Evolutionary conservation across 768 basidiomycete genomes (phyloP).

Genomic region (Podaxis sp.): DNA sequence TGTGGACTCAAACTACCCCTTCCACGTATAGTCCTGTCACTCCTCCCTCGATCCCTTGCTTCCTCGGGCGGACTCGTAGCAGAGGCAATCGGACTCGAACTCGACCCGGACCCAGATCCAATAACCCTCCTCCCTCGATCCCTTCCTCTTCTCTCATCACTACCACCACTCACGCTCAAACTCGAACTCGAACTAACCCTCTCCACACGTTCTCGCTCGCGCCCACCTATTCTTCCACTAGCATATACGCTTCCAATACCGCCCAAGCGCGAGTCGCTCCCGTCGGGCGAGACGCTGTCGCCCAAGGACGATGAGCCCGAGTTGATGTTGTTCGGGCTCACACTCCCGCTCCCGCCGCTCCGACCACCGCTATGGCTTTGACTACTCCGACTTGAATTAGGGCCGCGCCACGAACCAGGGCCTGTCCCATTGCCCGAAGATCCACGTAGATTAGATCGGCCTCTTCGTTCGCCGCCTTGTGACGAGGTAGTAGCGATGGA

Average conservation of each 20-base stretch:
- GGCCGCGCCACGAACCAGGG: conserved; percentile 15
- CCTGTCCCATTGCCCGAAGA: conserved; percentile 7
- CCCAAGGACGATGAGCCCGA: conserved; percentile 37
- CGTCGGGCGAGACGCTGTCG: conserved; percentile 40
- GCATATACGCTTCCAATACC: conserved; percentile 26
- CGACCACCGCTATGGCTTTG: conserved; percentile 16
- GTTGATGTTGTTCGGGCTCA: conserved; percentile 52
- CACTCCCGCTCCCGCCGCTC: conserved; percentile 21
- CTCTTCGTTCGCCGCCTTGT: conserved; percentile 15
- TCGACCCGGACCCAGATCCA: conserved; percentile 14
- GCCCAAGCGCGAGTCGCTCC: conserved; percentile 20
- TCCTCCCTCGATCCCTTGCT: conserved; percentile 3
- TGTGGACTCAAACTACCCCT: conserved; percentile 5
- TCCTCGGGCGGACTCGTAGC: neutral
- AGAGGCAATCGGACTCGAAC: conserved; percentile 7
- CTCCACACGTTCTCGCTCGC: conserved; percentile 26
- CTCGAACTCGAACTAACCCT: conserved; percentile 24
- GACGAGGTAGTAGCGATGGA: neutral
- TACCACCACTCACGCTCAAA: conserved; percentile 24
- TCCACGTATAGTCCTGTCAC: neutral
- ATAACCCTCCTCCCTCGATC: conserved; percentile 33
- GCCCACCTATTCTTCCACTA: conserved; percentile 32
- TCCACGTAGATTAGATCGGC: neutral
- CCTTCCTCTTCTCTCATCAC: conserved; percentile 36
- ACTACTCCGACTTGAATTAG: conserved; percentile 14